Conservation (phyloP, 257 asterid species). For the Nicotiana obtusifolia region DNA sequence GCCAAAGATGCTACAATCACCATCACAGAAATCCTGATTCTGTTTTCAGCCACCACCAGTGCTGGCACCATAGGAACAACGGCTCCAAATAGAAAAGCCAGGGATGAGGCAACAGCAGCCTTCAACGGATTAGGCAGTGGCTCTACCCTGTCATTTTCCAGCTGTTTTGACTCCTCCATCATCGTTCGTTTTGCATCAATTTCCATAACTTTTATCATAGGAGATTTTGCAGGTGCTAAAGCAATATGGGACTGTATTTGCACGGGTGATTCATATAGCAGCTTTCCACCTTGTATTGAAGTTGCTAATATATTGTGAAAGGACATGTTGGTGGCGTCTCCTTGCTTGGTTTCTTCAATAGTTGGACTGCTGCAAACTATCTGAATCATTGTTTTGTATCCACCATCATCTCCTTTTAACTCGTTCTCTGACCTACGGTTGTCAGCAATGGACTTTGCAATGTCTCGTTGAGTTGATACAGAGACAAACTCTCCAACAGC, state of each 20-base stretch:
- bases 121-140: slow-evolving; percentile 42
- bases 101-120: slow-evolving; percentile 46
- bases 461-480: slow-evolving; percentile 57
- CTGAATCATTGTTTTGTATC: neutral
- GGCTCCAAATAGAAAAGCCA: slow-evolving; percentile 50
- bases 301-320: neutral
- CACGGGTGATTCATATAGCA: neutral
- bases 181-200: slow-evolving; percentile 10
- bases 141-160: slow-evolving; percentile 3
- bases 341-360: neutral
- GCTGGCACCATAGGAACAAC: slow-evolving; percentile 41
- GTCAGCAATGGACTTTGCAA: slow-evolving; percentile 16
- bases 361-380: neutral
- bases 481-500: slow-evolving; percentile 64
- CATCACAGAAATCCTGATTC: slow-evolving; percentile 23
- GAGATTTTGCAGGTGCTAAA: slow-evolving; percentile 30
- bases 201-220: slow-evolving; percentile 26
- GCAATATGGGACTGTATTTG: neutral
- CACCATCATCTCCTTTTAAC: slow-evolving; percentile 2
- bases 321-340: neutral
- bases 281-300: neutral
- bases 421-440: neutral
- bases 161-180: neutral
- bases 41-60: slow-evolving; percentile 17
- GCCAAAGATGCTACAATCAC: slow-evolving; percentile 35